Evolutionary conservation across 345 rosid genomes (phyloP).

Genomic region (Lumnitzera littorea): DNA sequence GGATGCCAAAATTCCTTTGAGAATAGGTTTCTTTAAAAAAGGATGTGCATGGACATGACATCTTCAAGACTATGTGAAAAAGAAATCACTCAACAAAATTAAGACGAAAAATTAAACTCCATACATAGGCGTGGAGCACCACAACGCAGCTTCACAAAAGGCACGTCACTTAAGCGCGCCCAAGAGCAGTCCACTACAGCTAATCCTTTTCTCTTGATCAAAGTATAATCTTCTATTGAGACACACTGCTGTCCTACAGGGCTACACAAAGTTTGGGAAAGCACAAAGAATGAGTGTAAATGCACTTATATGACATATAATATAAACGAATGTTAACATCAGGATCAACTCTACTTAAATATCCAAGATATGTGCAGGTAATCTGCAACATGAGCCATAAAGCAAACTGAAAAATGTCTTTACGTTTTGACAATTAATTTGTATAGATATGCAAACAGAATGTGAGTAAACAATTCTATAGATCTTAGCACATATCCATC

Average conservation of each 20-base stretch:
- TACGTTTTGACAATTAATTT: too few species aligned
- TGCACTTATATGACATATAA: not conserved
- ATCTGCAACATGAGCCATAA: too few species aligned
- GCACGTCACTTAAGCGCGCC: conserved; percentile 93
- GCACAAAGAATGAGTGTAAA: not conserved
- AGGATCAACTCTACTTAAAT: too few species aligned
- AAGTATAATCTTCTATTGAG: conserved; percentile 73
- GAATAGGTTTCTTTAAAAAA: too few species aligned
- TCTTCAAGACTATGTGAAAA: not conserved
- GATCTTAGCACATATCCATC: too few species aligned
- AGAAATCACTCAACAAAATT: not conserved
- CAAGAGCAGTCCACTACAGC: conserved; percentile 99
- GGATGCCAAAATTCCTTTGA: too few species aligned
- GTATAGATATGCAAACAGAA: too few species aligned
- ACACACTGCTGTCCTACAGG: conserved; percentile 87
- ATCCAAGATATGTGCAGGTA: too few species aligned
- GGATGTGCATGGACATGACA: too few species aligned
- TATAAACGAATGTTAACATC: not conserved
- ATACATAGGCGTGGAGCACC: conserved; percentile 86
- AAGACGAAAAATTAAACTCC: conserved; percentile 21
- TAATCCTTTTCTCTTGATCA: conserved; percentile 76
- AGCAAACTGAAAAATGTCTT: too few species aligned
- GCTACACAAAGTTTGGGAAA: conserved; percentile 32
- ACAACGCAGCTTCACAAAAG: conserved; percentile 85
- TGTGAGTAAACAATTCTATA: too few species aligned